Percentiles rank a stretch among this genome's conserved stretches.
Evolutionary conservation across 768 basidiomycete species (phyloP).

Genomic region (Lactarius deliciosus): DNA sequence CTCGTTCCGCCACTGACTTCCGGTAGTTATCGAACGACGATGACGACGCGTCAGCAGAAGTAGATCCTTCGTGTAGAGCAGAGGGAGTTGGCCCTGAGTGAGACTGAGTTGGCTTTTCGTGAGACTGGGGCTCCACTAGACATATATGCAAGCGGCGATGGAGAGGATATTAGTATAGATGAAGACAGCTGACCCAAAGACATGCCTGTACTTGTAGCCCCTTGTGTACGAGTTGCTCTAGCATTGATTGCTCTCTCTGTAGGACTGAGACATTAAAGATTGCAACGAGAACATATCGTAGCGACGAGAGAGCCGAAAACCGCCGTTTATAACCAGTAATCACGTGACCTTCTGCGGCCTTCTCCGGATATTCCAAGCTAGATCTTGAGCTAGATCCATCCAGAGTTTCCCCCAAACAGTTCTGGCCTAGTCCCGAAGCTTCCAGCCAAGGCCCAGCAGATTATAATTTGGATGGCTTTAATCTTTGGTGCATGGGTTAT

Average conservation of each 20-base stretch:
- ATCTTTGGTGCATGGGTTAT: background rate
- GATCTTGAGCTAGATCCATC: no score
- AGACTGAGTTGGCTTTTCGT: background rate
- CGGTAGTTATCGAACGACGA: constrained; percentile 5
- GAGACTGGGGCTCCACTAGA: constrained; percentile 11
- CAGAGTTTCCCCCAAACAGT: no score
- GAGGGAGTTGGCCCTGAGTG: background rate
- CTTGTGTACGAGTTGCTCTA: background rate
- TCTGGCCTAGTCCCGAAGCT: no score
- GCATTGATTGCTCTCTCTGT: constrained; percentile 4
- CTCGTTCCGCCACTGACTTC: background rate
- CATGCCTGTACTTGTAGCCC: constrained; percentile 7
- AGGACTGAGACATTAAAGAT: constrained; percentile 14
- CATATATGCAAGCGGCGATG: background rate
- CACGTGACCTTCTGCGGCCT: background rate
- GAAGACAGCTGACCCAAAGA: no score
- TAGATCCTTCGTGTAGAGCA: background rate
- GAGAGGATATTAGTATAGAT: background rate
- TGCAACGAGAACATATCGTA: background rate
- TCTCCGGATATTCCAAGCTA: no score
- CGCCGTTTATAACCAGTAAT: background rate
- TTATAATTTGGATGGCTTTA: no score
- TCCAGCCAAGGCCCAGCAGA: no score
- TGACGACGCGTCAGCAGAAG: background rate
- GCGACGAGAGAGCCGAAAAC: background rate